phyloP scores from a whole-genome alignment of 768 basidiomycete genomes.

The Thelephora ganbajun region DNA sequence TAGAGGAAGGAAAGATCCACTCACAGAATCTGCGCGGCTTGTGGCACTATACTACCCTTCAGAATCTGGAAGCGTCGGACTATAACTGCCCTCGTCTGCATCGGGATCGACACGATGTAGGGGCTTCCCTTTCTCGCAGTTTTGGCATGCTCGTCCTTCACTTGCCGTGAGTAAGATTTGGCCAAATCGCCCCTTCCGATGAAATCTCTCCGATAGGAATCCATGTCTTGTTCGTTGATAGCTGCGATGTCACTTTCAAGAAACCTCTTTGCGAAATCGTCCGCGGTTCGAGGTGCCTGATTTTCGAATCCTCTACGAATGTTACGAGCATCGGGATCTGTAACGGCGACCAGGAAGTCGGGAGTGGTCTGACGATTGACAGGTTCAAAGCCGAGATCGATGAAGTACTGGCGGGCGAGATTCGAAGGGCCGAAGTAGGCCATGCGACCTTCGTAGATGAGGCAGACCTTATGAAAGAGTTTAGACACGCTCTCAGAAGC shows the following conservation, averaged over 20 bases:
- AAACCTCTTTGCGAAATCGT: conserved; percentile 34
- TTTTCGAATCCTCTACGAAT: conserved; percentile 25
- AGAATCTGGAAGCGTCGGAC: conserved; percentile 21
- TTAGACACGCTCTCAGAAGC: conserved; percentile 55
- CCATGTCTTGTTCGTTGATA: conserved; percentile 31
- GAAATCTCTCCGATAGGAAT: conserved; percentile 27
- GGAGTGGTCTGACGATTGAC: conserved; percentile 43
- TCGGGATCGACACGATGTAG: conserved; percentile 19
- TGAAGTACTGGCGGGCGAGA: conserved; percentile 57
- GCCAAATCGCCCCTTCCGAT: conserved; percentile 30
- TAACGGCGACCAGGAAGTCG: conserved; percentile 46
- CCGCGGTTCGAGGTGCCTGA: conserved; percentile 35
- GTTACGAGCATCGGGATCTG: conserved; percentile 47
- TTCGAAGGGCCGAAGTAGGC: conserved; percentile 61
- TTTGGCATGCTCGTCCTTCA: conserved; percentile 34
- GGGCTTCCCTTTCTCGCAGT: conserved; percentile 25
- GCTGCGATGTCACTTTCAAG: conserved; percentile 22
- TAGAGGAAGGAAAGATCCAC: background rate
- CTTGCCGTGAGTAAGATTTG: conserved; percentile 32
- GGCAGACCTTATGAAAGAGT: conserved; percentile 69
- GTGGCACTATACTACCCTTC: conserved; percentile 15
- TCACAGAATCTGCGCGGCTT: conserved; percentile 16
- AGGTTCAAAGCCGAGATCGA: conserved; percentile 47
- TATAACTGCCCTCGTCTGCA: conserved; percentile 23
- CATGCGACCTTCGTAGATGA: conserved; percentile 61